Percentiles rank a stretch among this genome's conserved stretches.
phyloP scores from a whole-genome alignment of 83 land plant genomes.

The Picea mariana region DNA sequence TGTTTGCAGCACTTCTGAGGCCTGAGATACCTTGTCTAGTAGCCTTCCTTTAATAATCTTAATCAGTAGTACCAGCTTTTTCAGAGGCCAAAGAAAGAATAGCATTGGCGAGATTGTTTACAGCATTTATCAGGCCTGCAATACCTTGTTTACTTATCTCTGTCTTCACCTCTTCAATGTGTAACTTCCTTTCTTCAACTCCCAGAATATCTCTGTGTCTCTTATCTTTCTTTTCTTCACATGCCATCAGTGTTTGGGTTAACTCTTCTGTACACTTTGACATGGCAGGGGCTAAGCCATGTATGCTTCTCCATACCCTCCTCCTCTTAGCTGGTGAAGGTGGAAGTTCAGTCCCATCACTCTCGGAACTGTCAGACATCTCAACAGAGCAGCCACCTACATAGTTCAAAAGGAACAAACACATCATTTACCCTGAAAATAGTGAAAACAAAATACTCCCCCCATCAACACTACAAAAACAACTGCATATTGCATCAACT shows the following conservation, averaged over 20 bases:
- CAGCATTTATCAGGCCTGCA: slow-evolving; percentile 50
- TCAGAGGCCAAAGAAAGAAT: slow-evolving; percentile 40
- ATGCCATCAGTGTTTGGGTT: slow-evolving; percentile 45
- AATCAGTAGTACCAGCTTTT: neutral
- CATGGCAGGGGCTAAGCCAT: slow-evolving; percentile 31
- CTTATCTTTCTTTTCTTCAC: slow-evolving; percentile 60
- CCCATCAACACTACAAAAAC: neutral
- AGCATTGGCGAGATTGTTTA: slow-evolving; percentile 61
- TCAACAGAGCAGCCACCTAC: slow-evolving; percentile 26
- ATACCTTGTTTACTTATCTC: slow-evolving; percentile 48
- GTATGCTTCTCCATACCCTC: neutral
- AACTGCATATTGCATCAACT: neutral
- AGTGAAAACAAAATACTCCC: neutral
- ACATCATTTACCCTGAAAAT: neutral
- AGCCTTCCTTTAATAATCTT: slow-evolving; percentile 19
- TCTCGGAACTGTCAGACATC: slow-evolving; percentile 34
- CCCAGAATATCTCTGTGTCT: slow-evolving; percentile 43
- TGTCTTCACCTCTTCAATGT: slow-evolving; percentile 33
- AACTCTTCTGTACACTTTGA: slow-evolving; percentile 34
- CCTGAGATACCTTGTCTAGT: slow-evolving; percentile 43
- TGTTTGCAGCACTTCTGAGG: slow-evolving; percentile 49
- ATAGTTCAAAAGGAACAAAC: neutral
- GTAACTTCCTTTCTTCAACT: slow-evolving; percentile 41
- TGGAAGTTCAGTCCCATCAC: slow-evolving; percentile 30
- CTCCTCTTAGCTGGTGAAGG: slow-evolving; percentile 17